These are phyloP conservation scores for Coemansia umbellata DNA, from an alignment of 192 early-diverging fungal genomes.

Conservation along the genomic window DNA sequence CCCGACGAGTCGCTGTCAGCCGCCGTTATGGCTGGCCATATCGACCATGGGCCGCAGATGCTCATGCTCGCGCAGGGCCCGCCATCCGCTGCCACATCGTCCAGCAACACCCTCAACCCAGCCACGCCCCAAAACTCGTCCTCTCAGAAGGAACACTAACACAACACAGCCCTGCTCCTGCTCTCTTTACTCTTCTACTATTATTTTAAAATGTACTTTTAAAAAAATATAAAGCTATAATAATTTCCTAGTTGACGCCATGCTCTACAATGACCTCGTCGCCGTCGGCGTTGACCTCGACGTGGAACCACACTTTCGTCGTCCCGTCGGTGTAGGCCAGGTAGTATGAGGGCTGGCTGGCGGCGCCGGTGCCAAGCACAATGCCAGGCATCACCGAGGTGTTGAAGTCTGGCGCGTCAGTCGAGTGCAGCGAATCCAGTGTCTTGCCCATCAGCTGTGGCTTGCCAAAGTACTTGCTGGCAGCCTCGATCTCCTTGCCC, in stretches of 20 bases:
- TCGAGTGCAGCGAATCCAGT: conserved; percentile 12
- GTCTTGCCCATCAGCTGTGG: conserved; percentile 21
- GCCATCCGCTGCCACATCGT: conserved; percentile 9
- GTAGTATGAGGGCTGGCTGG: conserved; percentile 17
- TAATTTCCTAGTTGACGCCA: not conserved
- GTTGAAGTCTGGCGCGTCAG: conserved; percentile 1
- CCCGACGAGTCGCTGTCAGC: conserved; percentile 1
- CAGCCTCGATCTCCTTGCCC: not conserved
- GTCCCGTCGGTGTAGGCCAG: conserved; percentile 14
- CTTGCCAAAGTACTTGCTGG: conserved; percentile 12
- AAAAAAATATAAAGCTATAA: not conserved
- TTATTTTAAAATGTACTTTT: not conserved
- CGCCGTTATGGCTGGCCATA: not conserved
- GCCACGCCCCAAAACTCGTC: conserved; percentile 16
- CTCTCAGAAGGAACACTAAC: not conserved
- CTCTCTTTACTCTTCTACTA: not conserved
- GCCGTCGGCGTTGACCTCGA: conserved; percentile 11
- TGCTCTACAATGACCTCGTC: conserved; percentile 19
- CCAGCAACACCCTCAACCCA: conserved; percentile 15
- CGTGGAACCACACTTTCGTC: conserved; percentile 37
- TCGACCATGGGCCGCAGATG: no score
- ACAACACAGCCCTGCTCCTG: conserved; percentile 1
- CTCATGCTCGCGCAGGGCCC: no score
- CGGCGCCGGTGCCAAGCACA: conserved; percentile 2
- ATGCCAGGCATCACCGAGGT: conserved; percentile 20